phyloP scores from a whole-genome alignment of 306 rosid species.

The Pyrus betulifolia region DNA sequence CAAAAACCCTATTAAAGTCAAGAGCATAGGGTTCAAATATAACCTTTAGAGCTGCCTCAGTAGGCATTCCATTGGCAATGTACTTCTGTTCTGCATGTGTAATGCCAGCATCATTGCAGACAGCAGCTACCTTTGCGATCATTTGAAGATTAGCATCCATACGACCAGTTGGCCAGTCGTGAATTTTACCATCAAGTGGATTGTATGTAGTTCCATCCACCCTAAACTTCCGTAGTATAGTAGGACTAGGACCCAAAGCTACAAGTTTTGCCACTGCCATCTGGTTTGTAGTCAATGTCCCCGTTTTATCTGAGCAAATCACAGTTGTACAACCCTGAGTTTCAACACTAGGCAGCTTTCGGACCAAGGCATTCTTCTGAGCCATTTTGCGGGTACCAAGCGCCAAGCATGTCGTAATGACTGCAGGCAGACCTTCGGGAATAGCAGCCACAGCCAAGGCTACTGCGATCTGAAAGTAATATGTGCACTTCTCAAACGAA shows the following conservation, averaged over 20 bases:
- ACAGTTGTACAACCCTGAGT: slow-evolving; percentile 49
- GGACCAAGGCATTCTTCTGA: slow-evolving; percentile 55
- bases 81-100: slow-evolving; percentile 46
- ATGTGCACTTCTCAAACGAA: slow-evolving; percentile 46
- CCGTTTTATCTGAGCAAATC: slow-evolving; percentile 46
- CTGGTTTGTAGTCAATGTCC: slow-evolving; percentile 61
- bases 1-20: background rate
- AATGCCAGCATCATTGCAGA: slow-evolving; percentile 66
- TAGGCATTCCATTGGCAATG: slow-evolving; percentile 65
- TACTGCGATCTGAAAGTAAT: slow-evolving; percentile 47
- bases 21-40: background rate
- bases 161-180: slow-evolving; percentile 41
- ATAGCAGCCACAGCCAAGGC: slow-evolving; percentile 57
- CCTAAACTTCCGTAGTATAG: slow-evolving; percentile 38
- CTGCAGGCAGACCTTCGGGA: slow-evolving; percentile 51
- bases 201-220: slow-evolving; percentile 74
- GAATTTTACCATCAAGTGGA: slow-evolving; percentile 61
- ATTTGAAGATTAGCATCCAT: slow-evolving; percentile 69
- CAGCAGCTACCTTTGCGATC: slow-evolving; percentile 60
- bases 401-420: slow-evolving; percentile 45
- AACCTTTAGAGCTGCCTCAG: slow-evolving; percentile 76
- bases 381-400: slow-evolving; percentile 54
- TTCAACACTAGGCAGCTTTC: slow-evolving; percentile 62
- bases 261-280: slow-evolving; percentile 69
- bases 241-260: slow-evolving; percentile 46